Evolutionary conservation across 2,329 filamentous ascomycete species (phyloP).

Genomic region (Pseudofabraea citricarpa): DNA sequence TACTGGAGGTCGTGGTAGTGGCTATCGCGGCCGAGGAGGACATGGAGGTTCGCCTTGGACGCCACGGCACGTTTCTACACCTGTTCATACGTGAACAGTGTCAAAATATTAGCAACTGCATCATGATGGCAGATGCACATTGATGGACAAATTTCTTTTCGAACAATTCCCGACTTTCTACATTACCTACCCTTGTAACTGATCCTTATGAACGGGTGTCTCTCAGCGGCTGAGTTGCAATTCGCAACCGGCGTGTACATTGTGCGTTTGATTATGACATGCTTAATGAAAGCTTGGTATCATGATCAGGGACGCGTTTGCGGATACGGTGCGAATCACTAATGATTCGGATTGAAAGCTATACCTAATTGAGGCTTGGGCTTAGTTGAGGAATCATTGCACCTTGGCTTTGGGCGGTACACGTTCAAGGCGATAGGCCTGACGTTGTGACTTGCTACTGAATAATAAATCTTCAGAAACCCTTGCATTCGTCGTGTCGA

Average conservation of each 20-base stretch:
- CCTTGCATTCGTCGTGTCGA: not conserved
- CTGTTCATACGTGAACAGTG: slow-evolving; percentile 22
- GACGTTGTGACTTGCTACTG: slow-evolving; percentile 10
- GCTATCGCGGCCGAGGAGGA: slow-evolving; percentile 19
- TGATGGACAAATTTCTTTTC: slow-evolving; percentile 21
- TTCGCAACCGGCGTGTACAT: slow-evolving; percentile 25
- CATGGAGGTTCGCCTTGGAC: slow-evolving; percentile 4
- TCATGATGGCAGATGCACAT: slow-evolving; percentile 5
- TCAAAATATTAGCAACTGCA: slow-evolving; percentile 5
- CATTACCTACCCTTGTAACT: slow-evolving; percentile 26
- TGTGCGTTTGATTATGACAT: slow-evolving; percentile 18
- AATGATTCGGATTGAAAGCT: slow-evolving; percentile 9
- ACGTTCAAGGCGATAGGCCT: slow-evolving; percentile 5
- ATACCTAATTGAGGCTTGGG: slow-evolving; percentile 10
- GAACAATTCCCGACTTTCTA: slow-evolving; percentile 17
- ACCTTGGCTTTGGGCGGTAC: slow-evolving; percentile 14
- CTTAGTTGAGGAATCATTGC: slow-evolving; percentile 10
- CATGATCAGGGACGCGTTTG: slow-evolving; percentile 8
- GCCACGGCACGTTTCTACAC: slow-evolving; percentile 19
- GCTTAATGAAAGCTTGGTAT: slow-evolving; percentile 11
- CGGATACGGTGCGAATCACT: slow-evolving; percentile 7
- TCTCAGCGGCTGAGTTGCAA: slow-evolving; percentile 23
- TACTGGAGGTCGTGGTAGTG: slow-evolving; percentile 15
- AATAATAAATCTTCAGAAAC: slow-evolving; percentile 18
- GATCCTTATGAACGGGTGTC: slow-evolving; percentile 23